Percentiles rank a stretch among this genome's conserved stretches.
Evolutionary conservation across 768 basidiomycete species (phyloP).

Genomic region (Mycena capillaripes): DNA sequence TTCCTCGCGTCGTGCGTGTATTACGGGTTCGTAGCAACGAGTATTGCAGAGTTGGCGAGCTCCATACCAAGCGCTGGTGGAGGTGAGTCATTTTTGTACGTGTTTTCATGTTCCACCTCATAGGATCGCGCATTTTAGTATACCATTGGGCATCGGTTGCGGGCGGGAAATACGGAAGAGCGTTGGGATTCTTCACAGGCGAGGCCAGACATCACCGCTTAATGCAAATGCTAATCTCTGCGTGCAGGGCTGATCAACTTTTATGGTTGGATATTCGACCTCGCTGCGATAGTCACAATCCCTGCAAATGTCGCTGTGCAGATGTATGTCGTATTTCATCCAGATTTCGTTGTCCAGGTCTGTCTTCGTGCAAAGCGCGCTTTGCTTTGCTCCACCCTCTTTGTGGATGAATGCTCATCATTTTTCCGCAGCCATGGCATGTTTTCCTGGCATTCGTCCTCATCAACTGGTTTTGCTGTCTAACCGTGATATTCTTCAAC

Average conservation of each 20-base stretch:
- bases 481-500: constrained; percentile 29
- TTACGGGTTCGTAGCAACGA: constrained; percentile 10
- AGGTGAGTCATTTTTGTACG: not conserved
- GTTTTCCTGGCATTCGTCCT: constrained; percentile 26
- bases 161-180: constrained; percentile 6
- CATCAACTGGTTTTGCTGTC: constrained; percentile 24
- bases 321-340: constrained; percentile 9
- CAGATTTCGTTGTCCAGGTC: not conserved
- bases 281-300: not conserved
- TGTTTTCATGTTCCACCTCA: not conserved
- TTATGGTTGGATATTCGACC: constrained; percentile 4
- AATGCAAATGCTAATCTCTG: not conserved
- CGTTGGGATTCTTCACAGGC: not conserved
- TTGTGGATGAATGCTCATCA: no score
- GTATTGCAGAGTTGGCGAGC: constrained; percentile 31
- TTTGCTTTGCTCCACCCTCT: no score
- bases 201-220: not conserved
- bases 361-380: not conserved
- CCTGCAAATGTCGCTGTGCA: constrained; percentile 1
- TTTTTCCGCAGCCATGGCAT: constrained; percentile 23
- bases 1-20: constrained; percentile 27
- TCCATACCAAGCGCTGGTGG: constrained; percentile 32
- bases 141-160: constrained; percentile 9
- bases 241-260: constrained; percentile 6
- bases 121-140: not conserved